Conservation (phyloP, 106 monocot genomes). For the Vanilla planifolia region DNA sequence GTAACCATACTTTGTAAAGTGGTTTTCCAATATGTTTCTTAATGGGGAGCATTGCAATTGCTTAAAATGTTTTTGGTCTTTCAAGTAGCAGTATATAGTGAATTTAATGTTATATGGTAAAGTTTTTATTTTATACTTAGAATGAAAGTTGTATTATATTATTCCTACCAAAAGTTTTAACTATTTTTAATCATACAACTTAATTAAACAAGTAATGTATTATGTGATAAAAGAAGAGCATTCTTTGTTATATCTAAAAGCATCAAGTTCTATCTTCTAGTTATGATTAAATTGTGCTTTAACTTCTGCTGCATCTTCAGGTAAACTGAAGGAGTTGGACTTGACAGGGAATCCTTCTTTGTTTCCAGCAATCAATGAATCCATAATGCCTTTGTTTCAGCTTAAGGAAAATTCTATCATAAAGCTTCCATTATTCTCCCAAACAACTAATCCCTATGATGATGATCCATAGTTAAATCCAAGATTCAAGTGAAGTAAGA, state of each 20-base stretch:
- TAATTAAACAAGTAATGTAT: too few species aligned
- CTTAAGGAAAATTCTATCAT: slow-evolving; percentile 42
- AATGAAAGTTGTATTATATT: too few species aligned
- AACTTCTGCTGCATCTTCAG: slow-evolving; percentile 11
- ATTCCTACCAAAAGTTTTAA: too few species aligned
- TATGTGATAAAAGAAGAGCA: too few species aligned
- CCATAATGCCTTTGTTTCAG: slow-evolving; percentile 19
- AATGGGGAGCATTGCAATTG: not conserved
- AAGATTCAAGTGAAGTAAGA: too few species aligned
- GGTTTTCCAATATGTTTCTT: not conserved
- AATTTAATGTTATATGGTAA: not conserved
- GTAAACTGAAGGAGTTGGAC: slow-evolving; percentile 46
- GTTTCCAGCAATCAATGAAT: slow-evolving; percentile 2
- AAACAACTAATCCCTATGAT: slow-evolving; percentile 25
- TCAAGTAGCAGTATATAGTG: not conserved
- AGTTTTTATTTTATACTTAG: not conserved
- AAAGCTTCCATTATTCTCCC: slow-evolving; percentile 18
- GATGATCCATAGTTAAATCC: slow-evolving; percentile 68
- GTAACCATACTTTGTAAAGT: not conserved
- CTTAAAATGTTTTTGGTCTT: not conserved
- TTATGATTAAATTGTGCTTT: not conserved
- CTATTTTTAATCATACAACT: too few species aligned
- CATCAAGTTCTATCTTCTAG: too few species aligned
- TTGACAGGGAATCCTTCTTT: slow-evolving; percentile 36
- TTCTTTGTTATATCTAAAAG: too few species aligned